Evolutionary conservation across 495 filamentous ascomycete genomes (phyloP), one percentile per base, ranked within the genome.

Genomic region (Evansstolkia leycettana): DNA sequence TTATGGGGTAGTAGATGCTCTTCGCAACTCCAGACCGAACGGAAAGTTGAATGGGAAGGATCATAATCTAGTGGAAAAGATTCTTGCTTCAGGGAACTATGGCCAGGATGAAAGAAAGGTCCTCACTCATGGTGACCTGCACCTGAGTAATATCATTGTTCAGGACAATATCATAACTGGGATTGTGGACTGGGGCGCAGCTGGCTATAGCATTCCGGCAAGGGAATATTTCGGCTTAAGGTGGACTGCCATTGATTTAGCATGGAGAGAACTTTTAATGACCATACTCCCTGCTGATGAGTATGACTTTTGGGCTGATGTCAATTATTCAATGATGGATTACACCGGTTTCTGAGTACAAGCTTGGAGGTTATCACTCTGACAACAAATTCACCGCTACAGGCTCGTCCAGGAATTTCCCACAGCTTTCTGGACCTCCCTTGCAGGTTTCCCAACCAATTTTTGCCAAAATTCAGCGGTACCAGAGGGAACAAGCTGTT

Each of bases 391-490:
- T 15, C 18, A n/a, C n/a, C n/a, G n/a, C n/a, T 23, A 5, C 20
- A 23, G 20, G 9, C 31, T 28, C 31, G 2, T 40, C 37, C 23
- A 40, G 15, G 33, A 33, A 23, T 24, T 24, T 34, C 7, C 41
- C 25, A 40, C 34, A 23, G 41, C 37, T 7, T 23, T 31, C 8
- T 35, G 30, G 31, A 55, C 43, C 11, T 39, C 39, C 9, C 17
- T 18, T 5, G 51, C 46, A 9, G 40, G 13, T 36, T 16, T 42
- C 8, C 43, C 51, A 41, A 52, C 19, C 35, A 43, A 37, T 1
- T 31, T 43, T 20, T 49, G 47, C 52, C 52, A 55, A 13, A 46
- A 44, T n/a, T n/a, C n/a, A n/a, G n/a, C n/a, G n/a, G n/a, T n/a
- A n/a, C n/a, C n/a, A n/a, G n/a, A n/a, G n/a, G n/a, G n/a, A n/a